phyloP scores from a whole-genome alignment of 441 rosid genomes.

The Pelargonium fulgidum region DNA sequence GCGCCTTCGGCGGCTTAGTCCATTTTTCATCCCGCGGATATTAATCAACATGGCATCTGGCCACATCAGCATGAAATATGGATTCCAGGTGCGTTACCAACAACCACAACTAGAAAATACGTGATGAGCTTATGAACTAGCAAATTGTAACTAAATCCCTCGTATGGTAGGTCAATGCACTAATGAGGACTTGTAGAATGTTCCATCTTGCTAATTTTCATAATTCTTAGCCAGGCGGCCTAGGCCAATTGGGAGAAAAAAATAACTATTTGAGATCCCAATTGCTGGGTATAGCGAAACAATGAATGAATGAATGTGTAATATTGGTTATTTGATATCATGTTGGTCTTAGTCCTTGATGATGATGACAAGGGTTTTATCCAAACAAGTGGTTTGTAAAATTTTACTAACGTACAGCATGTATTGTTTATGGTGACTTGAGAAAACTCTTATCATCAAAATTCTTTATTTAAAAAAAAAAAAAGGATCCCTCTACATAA shows the following conservation, averaged over 20 bases:
- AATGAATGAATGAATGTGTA: neutral
- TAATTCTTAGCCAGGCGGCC: neutral
- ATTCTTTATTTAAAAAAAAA: neutral
- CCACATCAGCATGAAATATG: slow-evolving; percentile 88
- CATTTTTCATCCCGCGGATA: slow-evolving; percentile 84
- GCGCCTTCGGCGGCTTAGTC: slow-evolving; percentile 83
- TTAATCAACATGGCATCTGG: slow-evolving; percentile 93
- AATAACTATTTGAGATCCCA: slow-evolving; percentile 4
- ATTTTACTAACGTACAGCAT: neutral
- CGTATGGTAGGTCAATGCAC: neutral
- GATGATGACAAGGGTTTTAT: neutral
- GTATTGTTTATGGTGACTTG: neutral
- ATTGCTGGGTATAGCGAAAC: neutral
- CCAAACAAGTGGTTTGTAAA: neutral
- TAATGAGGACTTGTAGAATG: neutral
- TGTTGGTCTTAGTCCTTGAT: slow-evolving; percentile 7
- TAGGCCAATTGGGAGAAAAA: neutral
- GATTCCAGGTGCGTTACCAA: slow-evolving; percentile 64
- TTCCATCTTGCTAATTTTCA: neutral
- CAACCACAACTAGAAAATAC: neutral
- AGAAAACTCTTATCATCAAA: slow-evolving; percentile 5
- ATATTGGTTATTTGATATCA: neutral
- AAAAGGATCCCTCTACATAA: slow-evolving; percentile 16
- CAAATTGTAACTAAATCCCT: neutral
- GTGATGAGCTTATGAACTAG: slow-evolving; percentile 8